Evolutionary conservation across 257 asterid species (phyloP), one percentile per base, ranked within the genome.

Genomic region (Salvia miltiorrhiza): DNA sequence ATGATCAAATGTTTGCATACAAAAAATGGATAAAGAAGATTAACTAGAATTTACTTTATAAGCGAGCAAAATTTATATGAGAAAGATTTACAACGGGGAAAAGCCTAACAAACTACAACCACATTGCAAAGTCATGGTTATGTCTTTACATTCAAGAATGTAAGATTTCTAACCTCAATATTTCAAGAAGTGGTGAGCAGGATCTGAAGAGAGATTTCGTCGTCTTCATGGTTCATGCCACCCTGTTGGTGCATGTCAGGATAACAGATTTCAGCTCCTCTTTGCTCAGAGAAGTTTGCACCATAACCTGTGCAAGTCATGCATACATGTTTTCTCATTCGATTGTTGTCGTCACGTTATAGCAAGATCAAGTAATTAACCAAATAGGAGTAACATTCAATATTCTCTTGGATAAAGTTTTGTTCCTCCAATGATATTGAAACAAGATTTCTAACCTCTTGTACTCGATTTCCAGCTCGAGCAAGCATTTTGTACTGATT

Each of bases 401-500:
- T 12, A 16, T n/a, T n/a, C n/a, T n/a, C n/a, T n/a, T n/a, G n/a
- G n/a, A n/a, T n/a, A n/a, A n/a, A n/a, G n/a, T n/a, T n/a, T n/a
- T n/a, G n/a, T n/a, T n/a, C n/a, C n/a, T n/a, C n/a, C n/a, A 59
- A 43, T 19, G 54, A 33, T 24, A 52, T 20, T 39, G 26, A 45
- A 56, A 47, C 55, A 26, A 23, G 21, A 11, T 17, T 26, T 35
- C 65, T 70, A 71, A 89, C 98, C 93, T 90, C 96, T 65, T 93
- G 98, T 49, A 87, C 90, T 80, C 81, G 77, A 66, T 93, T 93
- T 74, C 92, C 97, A 19, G 97, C 88, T 65, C 98, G 93, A 71
- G 97, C 98, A 33, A 93, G 98, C 67, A 93, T 71, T 80, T 90
- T 93, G 90, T 93, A 93, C 77, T 88, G 97, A 73, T 87, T 81